These are phyloP conservation scores for Auricularia heimuer DNA, from an alignment of 768 basidiomycete genomes.

Conservation along the genomic window DNA sequence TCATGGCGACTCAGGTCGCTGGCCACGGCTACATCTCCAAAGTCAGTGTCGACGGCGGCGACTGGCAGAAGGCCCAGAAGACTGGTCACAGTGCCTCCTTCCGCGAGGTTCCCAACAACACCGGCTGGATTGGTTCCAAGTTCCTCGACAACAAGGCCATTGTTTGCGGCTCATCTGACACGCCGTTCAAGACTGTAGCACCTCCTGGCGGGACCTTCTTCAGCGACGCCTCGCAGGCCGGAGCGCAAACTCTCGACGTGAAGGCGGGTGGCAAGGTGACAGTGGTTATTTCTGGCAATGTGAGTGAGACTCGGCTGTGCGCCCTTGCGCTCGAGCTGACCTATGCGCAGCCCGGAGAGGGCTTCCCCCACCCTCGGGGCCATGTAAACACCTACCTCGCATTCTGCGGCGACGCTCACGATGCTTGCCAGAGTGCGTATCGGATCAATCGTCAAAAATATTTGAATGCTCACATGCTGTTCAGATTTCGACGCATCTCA, in stretches of 20 bases:
- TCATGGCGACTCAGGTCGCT: not conserved
- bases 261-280: not conserved
- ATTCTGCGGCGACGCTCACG: not conserved
- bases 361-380: not conserved
- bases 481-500: not conserved
- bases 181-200: conserved; percentile 1
- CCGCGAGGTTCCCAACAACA: not conserved
- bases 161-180: not conserved
- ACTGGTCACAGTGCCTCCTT: not conserved
- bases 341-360: not conserved
- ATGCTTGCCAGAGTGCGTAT: not conserved
- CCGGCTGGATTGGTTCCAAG: not conserved
- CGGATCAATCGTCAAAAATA: not conserved
- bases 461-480: not conserved
- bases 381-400: not conserved
- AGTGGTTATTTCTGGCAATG: not conserved
- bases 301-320: not conserved
- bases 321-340: too few relatives aligned
- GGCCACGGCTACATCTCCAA: not conserved
- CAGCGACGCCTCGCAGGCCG: not conserved
- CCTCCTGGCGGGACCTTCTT: not conserved
- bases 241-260: not conserved
- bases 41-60: not conserved
- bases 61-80: not conserved
- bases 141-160: not conserved